phyloP scores from a whole-genome alignment of 2,329 filamentous ascomycete species.

The Tolypocladium ophioglossoides region DNA sequence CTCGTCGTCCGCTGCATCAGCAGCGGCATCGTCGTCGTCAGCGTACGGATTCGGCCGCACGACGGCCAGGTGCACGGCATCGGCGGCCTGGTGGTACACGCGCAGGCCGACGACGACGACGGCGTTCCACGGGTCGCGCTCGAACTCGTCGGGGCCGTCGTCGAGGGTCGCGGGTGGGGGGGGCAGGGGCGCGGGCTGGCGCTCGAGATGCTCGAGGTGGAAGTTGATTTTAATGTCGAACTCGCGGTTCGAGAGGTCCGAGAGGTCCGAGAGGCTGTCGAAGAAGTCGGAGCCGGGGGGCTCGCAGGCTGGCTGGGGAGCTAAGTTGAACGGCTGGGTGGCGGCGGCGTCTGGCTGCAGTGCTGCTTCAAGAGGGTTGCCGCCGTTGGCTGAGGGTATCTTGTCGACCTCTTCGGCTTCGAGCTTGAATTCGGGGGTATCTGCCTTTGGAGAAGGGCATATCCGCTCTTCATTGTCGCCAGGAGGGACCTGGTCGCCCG shows the following conservation, averaged over 20 bases:
- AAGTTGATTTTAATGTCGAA: conserved; percentile 21
- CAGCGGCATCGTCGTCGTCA: conserved; percentile 10
- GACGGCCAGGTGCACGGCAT: conserved; percentile 27
- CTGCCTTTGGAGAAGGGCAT: not conserved
- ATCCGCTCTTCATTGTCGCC: not conserved
- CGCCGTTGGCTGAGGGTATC: not conserved
- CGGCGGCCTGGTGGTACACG: conserved; percentile 43
- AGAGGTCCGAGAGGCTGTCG: conserved; percentile 19
- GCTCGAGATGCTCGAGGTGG: conserved; percentile 1
- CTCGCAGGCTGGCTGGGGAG: conserved; percentile 3
- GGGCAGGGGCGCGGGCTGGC: conserved; percentile 4
- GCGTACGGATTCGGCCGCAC: conserved; percentile 26
- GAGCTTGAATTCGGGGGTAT: not conserved
- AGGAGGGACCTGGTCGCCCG: not conserved
- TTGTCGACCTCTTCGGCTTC: not conserved
- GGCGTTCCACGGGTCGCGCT: conserved; percentile 52
- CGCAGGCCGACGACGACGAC: conserved; percentile 50
- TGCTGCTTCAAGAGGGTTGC: not conserved
- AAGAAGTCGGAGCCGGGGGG: conserved; percentile 10
- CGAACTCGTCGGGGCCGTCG: conserved; percentile 42
- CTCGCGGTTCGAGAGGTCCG: conserved; percentile 28
- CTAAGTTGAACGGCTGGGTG: not conserved
- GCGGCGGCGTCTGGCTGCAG: not conserved
- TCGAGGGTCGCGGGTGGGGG: conserved; percentile 2
- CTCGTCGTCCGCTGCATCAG: conserved; percentile 12